These are phyloP conservation scores for Spiromastix sp. DNA, from an alignment of 2,329 filamentous ascomycete species.

Conservation along the genomic window DNA sequence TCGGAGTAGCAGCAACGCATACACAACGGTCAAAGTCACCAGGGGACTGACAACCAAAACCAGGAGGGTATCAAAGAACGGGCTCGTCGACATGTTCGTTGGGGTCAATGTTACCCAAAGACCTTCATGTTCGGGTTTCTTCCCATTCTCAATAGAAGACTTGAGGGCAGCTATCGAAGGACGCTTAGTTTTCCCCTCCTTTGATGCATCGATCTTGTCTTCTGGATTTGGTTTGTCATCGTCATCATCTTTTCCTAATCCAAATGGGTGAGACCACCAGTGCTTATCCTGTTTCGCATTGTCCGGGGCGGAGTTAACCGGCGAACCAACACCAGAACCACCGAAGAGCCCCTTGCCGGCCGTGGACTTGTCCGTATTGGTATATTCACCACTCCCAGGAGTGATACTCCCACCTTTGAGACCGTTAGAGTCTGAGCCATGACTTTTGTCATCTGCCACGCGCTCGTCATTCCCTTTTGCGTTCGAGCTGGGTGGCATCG, in stretches of 20 bases:
- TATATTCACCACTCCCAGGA: constrained; percentile 63
- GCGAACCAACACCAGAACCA: constrained; percentile 1
- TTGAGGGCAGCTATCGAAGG: constrained; percentile 6
- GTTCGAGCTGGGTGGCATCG: constrained; percentile 20
- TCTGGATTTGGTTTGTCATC: background rate
- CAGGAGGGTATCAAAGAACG: constrained; percentile 93
- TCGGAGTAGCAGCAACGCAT: constrained; percentile 74
- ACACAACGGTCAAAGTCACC: constrained; percentile 85
- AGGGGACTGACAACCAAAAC: constrained; percentile 92
- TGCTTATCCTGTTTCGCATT: constrained; percentile 12
- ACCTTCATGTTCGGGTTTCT: constrained; percentile 54
- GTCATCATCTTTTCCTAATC: constrained; percentile 15
- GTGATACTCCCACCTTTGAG: constrained; percentile 58
- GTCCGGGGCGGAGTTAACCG: constrained; percentile 5
- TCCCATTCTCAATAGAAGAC: constrained; percentile 15
- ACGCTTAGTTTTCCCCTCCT: constrained; percentile 12
- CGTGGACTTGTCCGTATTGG: constrained; percentile 28
- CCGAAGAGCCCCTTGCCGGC: constrained; percentile 7
- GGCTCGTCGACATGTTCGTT: constrained; percentile 74
- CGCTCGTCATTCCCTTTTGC: constrained; percentile 16
- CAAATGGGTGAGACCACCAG: constrained; percentile 28
- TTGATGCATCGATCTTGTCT: constrained; percentile 1
- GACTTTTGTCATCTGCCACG: constrained; percentile 20
- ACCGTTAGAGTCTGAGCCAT: constrained; percentile 21
- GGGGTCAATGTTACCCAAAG: constrained; percentile 96